Percentiles rank a stretch among this genome's conserved stretches.
phyloP scores from a whole-genome alignment of 2,329 filamentous ascomycete species.

The Pseudocercospora fuligena region DNA sequence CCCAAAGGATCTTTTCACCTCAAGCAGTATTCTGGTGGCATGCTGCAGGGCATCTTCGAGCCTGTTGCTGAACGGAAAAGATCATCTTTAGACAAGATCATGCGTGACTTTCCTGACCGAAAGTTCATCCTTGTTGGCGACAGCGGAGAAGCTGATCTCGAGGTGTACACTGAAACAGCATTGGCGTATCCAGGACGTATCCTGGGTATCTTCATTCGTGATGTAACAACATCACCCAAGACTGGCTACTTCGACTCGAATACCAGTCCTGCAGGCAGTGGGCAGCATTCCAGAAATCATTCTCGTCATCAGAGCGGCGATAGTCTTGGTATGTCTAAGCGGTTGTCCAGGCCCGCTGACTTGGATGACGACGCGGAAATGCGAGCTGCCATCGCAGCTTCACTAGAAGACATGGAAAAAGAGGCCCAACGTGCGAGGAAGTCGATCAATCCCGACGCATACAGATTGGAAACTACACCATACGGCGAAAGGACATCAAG shows the following conservation, averaged over 20 bases:
- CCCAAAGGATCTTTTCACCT: constrained; percentile 90
- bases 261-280: constrained; percentile 41
- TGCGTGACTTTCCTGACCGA: constrained; percentile 86
- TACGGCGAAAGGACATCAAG: neutral
- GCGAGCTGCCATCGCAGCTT: constrained; percentile 54
- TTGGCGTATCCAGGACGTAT: constrained; percentile 81
- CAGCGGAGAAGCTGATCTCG: constrained; percentile 93
- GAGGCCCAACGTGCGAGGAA: constrained; percentile 42
- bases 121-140: constrained; percentile 93
- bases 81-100: constrained; percentile 79
- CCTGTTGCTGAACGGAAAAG: constrained; percentile 95
- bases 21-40: constrained; percentile 87
- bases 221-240: constrained; percentile 80
- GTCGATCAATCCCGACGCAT: constrained; percentile 44
- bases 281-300: constrained; percentile 37
- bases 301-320: constrained; percentile 39
- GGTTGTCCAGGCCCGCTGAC: constrained; percentile 39
- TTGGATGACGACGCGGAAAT: constrained; percentile 54
- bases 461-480: neutral
- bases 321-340: constrained; percentile 38
- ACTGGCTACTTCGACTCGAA: constrained; percentile 77
- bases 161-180: constrained; percentile 95
- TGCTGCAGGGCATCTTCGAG: constrained; percentile 97
- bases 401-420: constrained; percentile 50
- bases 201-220: constrained; percentile 87